phyloP scores from a whole-genome alignment of 352 stramenopile species.

The Phytopythium mirpurense region DNA sequence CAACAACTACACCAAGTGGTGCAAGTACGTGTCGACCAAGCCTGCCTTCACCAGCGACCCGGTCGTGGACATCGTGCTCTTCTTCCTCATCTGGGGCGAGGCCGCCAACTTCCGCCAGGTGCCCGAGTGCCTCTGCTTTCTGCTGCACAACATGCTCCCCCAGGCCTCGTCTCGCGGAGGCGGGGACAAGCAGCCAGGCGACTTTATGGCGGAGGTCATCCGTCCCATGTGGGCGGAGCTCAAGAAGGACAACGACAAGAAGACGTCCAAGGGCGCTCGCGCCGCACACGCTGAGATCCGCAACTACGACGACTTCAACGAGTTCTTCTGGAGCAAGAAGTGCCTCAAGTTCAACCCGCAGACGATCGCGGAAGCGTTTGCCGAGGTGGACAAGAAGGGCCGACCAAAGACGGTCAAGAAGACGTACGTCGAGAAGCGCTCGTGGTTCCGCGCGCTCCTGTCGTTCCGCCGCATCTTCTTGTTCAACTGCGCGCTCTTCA shows the following conservation, averaged over 20 bases:
- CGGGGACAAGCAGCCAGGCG: constrained; percentile 47
- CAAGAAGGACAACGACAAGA: constrained; percentile 88
- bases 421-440: constrained; percentile 77
- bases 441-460: constrained; percentile 66
- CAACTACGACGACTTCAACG: constrained; percentile 89
- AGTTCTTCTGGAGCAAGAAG: constrained; percentile 88
- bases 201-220: constrained; percentile 73
- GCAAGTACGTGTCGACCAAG: constrained; percentile 82
- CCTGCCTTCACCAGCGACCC: constrained; percentile 74
- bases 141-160: constrained; percentile 72
- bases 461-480: constrained; percentile 84
- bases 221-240: constrained; percentile 77
- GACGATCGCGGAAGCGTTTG: constrained; percentile 67
- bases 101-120: constrained; percentile 81
- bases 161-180: constrained; percentile 54
- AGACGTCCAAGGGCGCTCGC: constrained; percentile 70
- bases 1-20: constrained; percentile 86
- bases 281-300: constrained; percentile 71
- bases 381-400: constrained; percentile 75
- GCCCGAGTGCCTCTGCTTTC: constrained; percentile 75
- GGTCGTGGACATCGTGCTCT: constrained; percentile 72
- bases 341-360: constrained; percentile 73
- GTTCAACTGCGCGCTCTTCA: constrained; percentile 73
- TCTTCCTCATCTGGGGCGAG: constrained; percentile 86
- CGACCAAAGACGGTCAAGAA: constrained; percentile 80